Conservation (phyloP, 345 rosid genomes). For the Dipteronia sinensis region DNA sequence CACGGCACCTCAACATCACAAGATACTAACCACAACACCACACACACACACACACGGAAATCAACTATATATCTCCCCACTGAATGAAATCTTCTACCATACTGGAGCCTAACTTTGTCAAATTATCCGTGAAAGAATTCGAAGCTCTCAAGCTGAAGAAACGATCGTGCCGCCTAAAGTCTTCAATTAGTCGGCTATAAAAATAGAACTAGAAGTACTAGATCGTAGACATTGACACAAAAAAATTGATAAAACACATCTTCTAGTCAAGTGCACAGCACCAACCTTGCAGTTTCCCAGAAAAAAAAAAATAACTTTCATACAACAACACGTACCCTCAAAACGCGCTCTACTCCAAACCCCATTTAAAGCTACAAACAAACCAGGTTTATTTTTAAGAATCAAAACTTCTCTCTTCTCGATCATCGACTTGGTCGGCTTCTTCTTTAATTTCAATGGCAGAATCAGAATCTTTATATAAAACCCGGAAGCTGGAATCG, state of each 20-base stretch:
- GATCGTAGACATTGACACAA: not conserved
- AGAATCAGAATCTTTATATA: constrained; percentile 6
- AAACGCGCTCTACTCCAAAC: constrained; percentile 21
- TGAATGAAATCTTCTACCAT: too few relatives aligned
- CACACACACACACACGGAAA: too few relatives aligned
- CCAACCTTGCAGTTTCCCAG: constrained; percentile 28
- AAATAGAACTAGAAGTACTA: not conserved
- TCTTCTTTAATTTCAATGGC: constrained; percentile 3
- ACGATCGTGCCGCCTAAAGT: too few relatives aligned
- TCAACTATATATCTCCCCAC: too few relatives aligned
- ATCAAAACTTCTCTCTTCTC: not conserved
- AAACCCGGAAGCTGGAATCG: constrained; percentile 7
- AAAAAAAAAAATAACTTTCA: not conserved
- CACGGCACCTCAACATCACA: too few relatives aligned
- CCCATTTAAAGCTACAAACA: constrained; percentile 5
- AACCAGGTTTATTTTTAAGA: not conserved
- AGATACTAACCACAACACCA: too few relatives aligned
- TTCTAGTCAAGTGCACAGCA: constrained; percentile 32
- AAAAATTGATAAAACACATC: not conserved
- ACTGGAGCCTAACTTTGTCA: too few relatives aligned
- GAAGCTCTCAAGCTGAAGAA: too few relatives aligned
- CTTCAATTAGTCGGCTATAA: not conserved
- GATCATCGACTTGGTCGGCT: not conserved
- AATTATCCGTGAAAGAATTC: too few relatives aligned
- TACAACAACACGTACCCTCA: constrained; percentile 9